Evolutionary conservation across 768 basidiomycete species (phyloP).

Genomic region (Rhodotorula paludigena): DNA sequence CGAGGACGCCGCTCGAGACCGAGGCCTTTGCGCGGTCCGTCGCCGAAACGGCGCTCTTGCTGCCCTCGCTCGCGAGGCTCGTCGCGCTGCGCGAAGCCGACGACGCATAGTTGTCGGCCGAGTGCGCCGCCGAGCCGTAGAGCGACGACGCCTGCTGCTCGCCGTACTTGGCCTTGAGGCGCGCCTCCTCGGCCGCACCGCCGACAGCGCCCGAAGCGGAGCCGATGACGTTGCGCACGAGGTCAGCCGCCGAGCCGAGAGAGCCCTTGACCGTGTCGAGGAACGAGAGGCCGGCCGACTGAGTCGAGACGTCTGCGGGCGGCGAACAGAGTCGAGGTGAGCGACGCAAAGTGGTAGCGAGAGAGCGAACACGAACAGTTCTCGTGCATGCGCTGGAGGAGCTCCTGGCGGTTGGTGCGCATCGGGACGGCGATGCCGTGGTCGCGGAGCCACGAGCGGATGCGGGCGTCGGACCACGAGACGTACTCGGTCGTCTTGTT

Average conservation of each 20-base stretch:
- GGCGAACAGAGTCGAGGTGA: not conserved
- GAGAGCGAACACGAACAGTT: constrained; percentile 33
- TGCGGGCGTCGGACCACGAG: constrained; percentile 85
- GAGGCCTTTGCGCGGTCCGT: constrained; percentile 12
- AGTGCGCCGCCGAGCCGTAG: constrained; percentile 35
- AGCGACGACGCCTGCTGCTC: constrained; percentile 47
- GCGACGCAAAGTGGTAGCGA: not conserved
- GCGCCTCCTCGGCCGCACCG: constrained; percentile 41
- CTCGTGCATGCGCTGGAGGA: constrained; percentile 58
- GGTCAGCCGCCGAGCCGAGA: constrained; percentile 53
- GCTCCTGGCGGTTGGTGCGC: constrained; percentile 61
- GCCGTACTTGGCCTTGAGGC: constrained; percentile 39
- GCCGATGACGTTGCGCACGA: constrained; percentile 47
- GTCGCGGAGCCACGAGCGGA: constrained; percentile 80
- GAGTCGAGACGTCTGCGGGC: constrained; percentile 62
- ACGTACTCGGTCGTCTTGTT: constrained; percentile 64
- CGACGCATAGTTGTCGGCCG: constrained; percentile 29
- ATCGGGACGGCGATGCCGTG: constrained; percentile 56
- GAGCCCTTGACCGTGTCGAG: constrained; percentile 63
- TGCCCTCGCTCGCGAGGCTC: not conserved
- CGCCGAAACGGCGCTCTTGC: constrained; percentile 1
- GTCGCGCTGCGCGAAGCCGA: constrained; percentile 1
- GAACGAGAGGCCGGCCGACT: constrained; percentile 57
- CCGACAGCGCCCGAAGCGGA: constrained; percentile 33
- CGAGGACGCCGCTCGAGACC: constrained; percentile 2